Base-by-base conservation (phyloP, 495 filamentous ascomycete genomes). In the Bryoglossum gracile region DNA sequence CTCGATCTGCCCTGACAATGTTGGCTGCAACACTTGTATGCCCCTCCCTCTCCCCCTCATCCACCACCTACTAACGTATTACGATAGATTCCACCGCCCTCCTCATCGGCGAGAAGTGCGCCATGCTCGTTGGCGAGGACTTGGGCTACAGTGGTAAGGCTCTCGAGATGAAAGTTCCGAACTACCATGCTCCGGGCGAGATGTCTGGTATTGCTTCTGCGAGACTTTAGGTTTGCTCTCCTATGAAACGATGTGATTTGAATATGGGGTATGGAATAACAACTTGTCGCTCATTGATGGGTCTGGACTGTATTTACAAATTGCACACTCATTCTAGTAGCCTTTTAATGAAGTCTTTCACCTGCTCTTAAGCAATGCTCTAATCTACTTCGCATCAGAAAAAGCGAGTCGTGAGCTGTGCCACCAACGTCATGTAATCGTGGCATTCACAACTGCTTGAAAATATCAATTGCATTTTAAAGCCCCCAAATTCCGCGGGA, bases 91-190 rank as follows among this genome's bases (percentile, higher is more conserved):
- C 78, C 36, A 89, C 83, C 11, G 85, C 86, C 19, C 74, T 90
- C 9, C 68, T 88, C 5, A 89, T 92, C 46, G 87, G 85, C n/a
- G 86, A 92, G 69, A 92, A 92, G 66, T 80, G 75, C 18, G 83
- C 83, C 0, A 65, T 83, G 50, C 70, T 89, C 1, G 68, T 77
- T n/a, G 84, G 78, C 3, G 84, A 87, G 62, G 82, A 89, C 54
- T 68, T 89, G 17, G 86, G 86, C 3, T 89, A 89, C 63, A 80
- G 75, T 19, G 85, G 86, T 14, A 69, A 72, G 35, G 84, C 77
- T 34, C 69, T 92, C 47, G 76, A 86, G 48, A 91, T 92, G 86
- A 79, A 79, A 59, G 82, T 58, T 5, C 71, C 73, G 3, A 73
- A 65, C 8, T 82, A 83, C 54, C 65, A 82, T 51, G 78, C 77